phyloP scores from a whole-genome alignment of 2,329 filamentous ascomycete species.

The Fusarium sp. region DNA sequence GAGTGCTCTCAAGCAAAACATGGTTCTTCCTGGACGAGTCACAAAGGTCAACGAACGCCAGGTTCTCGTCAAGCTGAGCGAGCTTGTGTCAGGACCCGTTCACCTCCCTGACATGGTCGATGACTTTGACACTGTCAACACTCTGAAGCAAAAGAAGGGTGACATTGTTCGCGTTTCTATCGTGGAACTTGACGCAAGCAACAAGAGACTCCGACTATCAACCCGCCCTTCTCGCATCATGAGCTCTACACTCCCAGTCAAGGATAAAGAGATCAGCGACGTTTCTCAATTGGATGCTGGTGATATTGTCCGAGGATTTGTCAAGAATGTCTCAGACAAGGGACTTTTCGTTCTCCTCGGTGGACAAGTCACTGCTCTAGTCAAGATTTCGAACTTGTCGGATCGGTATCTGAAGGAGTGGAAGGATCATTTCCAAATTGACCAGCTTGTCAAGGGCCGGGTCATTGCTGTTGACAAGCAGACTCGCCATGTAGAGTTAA shows the following conservation, averaged over 20 bases:
- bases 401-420: constrained; percentile 95
- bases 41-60: constrained; percentile 88
- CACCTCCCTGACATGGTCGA: constrained; percentile 86
- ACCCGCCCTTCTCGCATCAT: constrained; percentile 87
- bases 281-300: constrained; percentile 78
- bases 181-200: constrained; percentile 79
- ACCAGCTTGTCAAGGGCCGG: constrained; percentile 91
- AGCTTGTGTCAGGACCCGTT: constrained; percentile 81
- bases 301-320: constrained; percentile 87
- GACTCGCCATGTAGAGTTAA: constrained; percentile 82
- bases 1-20: constrained; percentile 77
- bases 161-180: constrained; percentile 90
- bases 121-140: constrained; percentile 84
- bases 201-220: constrained; percentile 86
- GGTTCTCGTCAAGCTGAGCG: constrained; percentile 85
- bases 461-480: constrained; percentile 76
- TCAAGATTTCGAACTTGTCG: constrained; percentile 88
- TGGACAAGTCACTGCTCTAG: constrained; percentile 81
- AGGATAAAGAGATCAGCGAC: constrained; percentile 81
- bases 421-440: constrained; percentile 87
- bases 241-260: constrained; percentile 82
- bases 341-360: constrained; percentile 89
- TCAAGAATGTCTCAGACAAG: constrained; percentile 89
- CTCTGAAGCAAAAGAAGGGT: constrained; percentile 80
- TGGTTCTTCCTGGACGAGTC: constrained; percentile 84